Evolutionary conservation across 1,284 basidiomycete species (phyloP), one percentile per base, ranked within the genome.

Genomic region (Flammula alnicola): DNA sequence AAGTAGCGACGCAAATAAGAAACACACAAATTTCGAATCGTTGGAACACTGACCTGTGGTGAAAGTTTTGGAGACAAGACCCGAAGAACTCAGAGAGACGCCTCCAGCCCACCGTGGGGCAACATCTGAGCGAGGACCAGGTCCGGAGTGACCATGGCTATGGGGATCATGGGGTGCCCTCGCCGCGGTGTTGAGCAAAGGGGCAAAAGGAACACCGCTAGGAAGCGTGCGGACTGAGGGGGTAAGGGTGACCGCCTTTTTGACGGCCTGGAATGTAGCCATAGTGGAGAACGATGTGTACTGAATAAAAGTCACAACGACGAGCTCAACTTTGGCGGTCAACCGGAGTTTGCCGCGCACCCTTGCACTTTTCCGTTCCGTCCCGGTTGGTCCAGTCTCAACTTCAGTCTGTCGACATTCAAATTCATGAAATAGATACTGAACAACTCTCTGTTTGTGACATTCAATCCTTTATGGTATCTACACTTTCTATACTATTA

Each of bases 201-300:
- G 81, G 10, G 82, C 88, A 55, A 66, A 66, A 32, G 92, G 91
- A 14, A 88, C 74, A 52, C 91, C 91, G 36, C 80, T 84, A 33
- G 93, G 79, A 55, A 91, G 81, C 7, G 83, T 76, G 66, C 89
- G 84, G 58, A 91, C 84, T 39, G 93, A 93, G 51, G 93, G 89
- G 35, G 90, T 73, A 63, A 96, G 76, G 73, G 86, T 93, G 68
- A 93, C 74, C 58, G 87, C 86, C 74, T 86, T 91, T 84, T 85
- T 89, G 60, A 81, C 76, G 72, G 78, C 81, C 66, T 84, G 79
- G 67, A 85, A 72, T 63, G 81, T 72, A 68, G 85, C 82, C 86
- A 88, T 87, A 63, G 56, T 60, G 52, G 56, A 57, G 57, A 60
- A 55, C 54, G 54, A 50, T 47, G 56, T 50, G 50, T 55, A 56